Percentiles rank a stretch among this genome's conserved stretches.
phyloP scores from a whole-genome alignment of 129 eudicot species.

The Apium graveolens region DNA sequence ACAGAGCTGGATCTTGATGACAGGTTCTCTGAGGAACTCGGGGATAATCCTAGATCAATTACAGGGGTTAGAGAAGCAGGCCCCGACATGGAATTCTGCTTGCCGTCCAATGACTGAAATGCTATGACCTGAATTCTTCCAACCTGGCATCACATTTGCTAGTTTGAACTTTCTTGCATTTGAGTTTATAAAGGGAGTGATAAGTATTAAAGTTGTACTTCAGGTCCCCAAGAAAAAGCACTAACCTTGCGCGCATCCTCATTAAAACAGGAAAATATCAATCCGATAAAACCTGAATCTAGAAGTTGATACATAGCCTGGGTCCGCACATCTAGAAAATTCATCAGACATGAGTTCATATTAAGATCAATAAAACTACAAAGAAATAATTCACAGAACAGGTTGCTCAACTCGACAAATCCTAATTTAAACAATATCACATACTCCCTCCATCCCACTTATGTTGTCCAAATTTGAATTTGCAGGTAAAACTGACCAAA shows the following conservation, averaged over 20 bases:
- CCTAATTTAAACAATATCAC: neutral
- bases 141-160: conserved; percentile 37
- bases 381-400: neutral
- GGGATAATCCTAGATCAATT: conserved; percentile 64
- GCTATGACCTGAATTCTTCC: conserved; percentile 99
- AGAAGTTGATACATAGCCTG: conserved; percentile 99
- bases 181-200: neutral
- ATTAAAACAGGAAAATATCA: conserved; percentile 96
- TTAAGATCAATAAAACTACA: neutral
- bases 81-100: conserved; percentile 42
- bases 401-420: neutral
- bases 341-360: neutral
- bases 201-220: neutral
- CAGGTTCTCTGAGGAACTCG: conserved; percentile 57
- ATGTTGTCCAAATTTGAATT: no score
- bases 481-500: no score
- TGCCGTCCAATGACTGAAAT: conserved; percentile 92
- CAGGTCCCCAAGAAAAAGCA: conserved; percentile 1
- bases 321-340: conserved; percentile 87
- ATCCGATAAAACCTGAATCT: conserved; percentile 94
- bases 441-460: neutral
- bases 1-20: conserved; percentile 41
- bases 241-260: conserved; percentile 89
- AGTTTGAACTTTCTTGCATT: neutral
- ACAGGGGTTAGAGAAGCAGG: conserved; percentile 53